Base-by-base conservation (phyloP, 495 filamentous ascomycete genomes). In the Corynascus novoguineensis region DNA sequence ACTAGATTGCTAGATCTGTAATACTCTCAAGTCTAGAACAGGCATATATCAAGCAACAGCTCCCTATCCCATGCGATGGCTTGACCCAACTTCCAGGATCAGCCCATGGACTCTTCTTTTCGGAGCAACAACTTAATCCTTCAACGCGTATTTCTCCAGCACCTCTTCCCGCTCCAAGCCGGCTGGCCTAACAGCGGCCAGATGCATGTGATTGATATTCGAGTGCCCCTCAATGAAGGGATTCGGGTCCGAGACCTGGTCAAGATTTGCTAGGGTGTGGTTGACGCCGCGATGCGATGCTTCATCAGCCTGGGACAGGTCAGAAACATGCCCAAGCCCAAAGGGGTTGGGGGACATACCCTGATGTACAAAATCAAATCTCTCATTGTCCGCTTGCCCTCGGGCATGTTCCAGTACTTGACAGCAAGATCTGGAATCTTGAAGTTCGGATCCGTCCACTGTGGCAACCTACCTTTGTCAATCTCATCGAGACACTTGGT, bases 231-330 rank as follows among this genome's bases (percentile, higher is more conserved):
- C 83, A 29, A 85, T 81, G 64, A 89, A 97, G 2, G 92, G 92
- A 70, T 97, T 96, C 14, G 88, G 89, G 66, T 97, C 92, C 6
- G 78, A 68, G 21, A 77, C 79, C 70, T 91, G 89, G 51, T 90
- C 74, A 42, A 96, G 70, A 64, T 96, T 96, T n/a, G 85, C 84
- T 22, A 97, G 71, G 0, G 92, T 97, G 66, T 97, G 92, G 69
- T 97, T 96, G 53, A 96, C 92, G 72, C 96, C 92, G 8, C 92
- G 77, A 66, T 97, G 92, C 71, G 93, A 93, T 19, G 89, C 87
- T 71, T 97, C 92, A 63, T 96, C 92, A n/a, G 63, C 60, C 17
- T 92, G 80, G 55, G 21, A 11, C 15, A 14, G 7, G 12, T 38
- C 49, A 53, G 27, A 10, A 22, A 34, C 4, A 5, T 6, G 29